phyloP scores from a whole-genome alignment of 73 alveolate species.

The Paramecium sonneborni region DNA sequence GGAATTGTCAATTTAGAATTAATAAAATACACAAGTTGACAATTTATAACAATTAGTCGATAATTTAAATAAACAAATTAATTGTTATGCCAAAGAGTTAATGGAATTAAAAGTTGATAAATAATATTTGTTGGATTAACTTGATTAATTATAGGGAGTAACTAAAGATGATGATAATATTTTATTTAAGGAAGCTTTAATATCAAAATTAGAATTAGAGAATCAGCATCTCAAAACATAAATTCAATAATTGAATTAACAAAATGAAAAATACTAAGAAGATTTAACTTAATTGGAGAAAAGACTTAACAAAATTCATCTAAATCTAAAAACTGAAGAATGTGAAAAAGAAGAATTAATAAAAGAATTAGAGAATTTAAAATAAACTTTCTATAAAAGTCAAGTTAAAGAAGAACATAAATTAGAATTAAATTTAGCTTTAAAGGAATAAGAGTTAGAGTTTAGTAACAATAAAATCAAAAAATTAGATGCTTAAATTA shows the following conservation, averaged over 20 bases:
- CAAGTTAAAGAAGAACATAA: not conserved
- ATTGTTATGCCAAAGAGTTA: slow-evolving; percentile 42
- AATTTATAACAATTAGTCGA: not conserved
- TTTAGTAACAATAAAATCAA: not conserved
- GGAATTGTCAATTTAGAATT: not conserved
- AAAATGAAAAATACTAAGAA: not conserved
- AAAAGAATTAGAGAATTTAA: not conserved
- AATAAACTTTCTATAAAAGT: not conserved
- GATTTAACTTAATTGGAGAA: not conserved
- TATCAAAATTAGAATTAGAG: not conserved
- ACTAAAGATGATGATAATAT: not conserved
- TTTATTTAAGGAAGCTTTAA: not conserved
- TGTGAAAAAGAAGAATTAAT: slow-evolving; percentile 36
- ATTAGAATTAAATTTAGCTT: slow-evolving; percentile 1
- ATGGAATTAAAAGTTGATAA: slow-evolving; percentile 37
- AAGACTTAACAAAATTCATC: not conserved
- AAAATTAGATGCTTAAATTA: not conserved
- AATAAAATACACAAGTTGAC: not conserved
- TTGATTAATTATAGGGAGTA: not conserved
- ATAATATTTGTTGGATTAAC: not conserved
- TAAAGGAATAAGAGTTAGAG: slow-evolving; percentile 22
- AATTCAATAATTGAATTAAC: not conserved
- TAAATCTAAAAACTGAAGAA: slow-evolving; percentile 35
- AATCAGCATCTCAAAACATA: not conserved
- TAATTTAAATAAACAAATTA: slow-evolving; percentile 31